Conservation (phyloP, 345 rosid species). For the Eutrema yunnanense region DNA sequence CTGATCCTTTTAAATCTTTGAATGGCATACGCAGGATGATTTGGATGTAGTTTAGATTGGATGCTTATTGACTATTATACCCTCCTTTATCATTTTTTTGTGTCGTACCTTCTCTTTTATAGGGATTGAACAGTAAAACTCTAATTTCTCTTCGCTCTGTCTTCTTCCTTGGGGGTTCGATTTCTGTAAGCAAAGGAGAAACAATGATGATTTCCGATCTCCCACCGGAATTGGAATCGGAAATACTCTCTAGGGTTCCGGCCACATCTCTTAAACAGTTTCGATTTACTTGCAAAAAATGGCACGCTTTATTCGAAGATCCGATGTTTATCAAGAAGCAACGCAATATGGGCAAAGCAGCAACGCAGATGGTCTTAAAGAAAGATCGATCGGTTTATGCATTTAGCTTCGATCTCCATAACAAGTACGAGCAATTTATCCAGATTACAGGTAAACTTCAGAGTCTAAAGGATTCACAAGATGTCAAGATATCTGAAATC, state of each 20-base stretch:
- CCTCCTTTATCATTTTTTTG: no score
- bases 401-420: background rate
- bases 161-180: background rate
- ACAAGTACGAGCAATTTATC: background rate
- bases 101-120: no score
- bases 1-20: no score
- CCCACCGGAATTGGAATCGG: no score
- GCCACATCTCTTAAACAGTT: no score
- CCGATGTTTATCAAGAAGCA: background rate
- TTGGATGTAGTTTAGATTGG: background rate
- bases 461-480: background rate
- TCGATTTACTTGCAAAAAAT: no score
- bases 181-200: background rate
- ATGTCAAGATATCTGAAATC: background rate
- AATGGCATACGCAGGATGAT: background rate
- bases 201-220: no score
- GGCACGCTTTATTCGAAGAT: background rate
- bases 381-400: background rate
- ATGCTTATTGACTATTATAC: background rate
- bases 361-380: background rate
- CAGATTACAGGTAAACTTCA: no score
- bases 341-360: background rate
- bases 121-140: no score
- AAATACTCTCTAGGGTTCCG: no score
- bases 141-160: no score